A percentile compares a stretch with the other conserved stretches of the same genome.
Evolutionary conservation across 2,329 filamentous ascomycete species (phyloP).

Genomic region (Pseudocercospora macadamiae): DNA sequence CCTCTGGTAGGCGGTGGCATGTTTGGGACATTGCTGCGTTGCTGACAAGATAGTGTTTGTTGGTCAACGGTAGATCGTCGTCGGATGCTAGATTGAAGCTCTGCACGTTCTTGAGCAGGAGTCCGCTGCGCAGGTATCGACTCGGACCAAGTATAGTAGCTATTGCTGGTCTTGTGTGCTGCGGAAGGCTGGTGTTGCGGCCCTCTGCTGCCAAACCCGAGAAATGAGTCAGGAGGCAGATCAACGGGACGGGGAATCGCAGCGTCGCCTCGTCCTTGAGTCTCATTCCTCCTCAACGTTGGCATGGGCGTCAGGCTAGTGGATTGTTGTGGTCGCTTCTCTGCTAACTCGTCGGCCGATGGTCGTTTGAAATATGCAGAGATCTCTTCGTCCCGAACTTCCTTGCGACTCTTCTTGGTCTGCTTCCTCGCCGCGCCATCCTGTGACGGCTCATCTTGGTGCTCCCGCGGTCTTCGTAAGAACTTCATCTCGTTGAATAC

Average conservation of each 20-base stretch:
- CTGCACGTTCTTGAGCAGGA: too few species aligned
- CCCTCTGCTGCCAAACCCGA: constrained; percentile 44
- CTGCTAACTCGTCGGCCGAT: background rate
- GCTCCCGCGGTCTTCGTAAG: constrained; percentile 43
- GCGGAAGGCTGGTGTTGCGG: constrained; percentile 23
- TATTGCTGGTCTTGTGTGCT: constrained; percentile 32
- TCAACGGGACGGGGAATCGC: too few species aligned
- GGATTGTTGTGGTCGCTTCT: background rate
- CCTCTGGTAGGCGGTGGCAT: too few species aligned
- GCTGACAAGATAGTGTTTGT: too few species aligned
- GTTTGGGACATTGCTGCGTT: too few species aligned
- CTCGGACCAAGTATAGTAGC: constrained; percentile 48
- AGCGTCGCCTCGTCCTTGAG: too few species aligned
- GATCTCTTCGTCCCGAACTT: constrained; percentile 45
- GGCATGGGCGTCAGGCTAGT: too few species aligned
- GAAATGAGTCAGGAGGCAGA: constrained; percentile 40
- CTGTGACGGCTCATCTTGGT: constrained; percentile 28
- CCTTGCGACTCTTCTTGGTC: constrained; percentile 38
- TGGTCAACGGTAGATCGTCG: too few species aligned
- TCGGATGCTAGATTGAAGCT: too few species aligned
- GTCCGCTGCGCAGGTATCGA: constrained; percentile 34
- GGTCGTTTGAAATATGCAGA: constrained; percentile 48
- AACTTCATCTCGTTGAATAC: constrained; percentile 57
- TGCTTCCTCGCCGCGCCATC: constrained; percentile 32
- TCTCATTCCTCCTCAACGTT: too few species aligned